Evolutionary conservation across 2,329 filamentous ascomycete species (phyloP), one percentile per base, ranked within the genome.

Genomic region (Pseudopithomyces maydicus): DNA sequence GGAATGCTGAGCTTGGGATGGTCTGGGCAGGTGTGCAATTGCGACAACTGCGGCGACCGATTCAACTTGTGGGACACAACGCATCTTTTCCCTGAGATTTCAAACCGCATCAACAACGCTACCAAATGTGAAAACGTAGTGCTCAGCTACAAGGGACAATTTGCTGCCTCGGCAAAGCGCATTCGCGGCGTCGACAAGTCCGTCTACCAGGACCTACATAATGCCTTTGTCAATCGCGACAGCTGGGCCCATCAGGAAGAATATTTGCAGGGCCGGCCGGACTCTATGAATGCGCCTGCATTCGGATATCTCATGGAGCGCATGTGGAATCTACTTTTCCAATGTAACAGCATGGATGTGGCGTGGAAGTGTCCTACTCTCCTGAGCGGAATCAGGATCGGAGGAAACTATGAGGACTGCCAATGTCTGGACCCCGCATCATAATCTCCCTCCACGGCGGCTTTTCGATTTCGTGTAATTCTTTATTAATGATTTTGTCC

Each of bases 141-240:
- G 0, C 65, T 81, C 6, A 77, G 76, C 1, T 79, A 79, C 58
- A 77, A 78, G 36, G 81, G 80, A 6, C 78, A 80, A 54, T 82
- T 83, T 65, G 67, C 81, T 43, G 77, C 74, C 1, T 80, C 78
- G 2, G 76, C 77, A 1, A 68, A 66, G 6, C 70, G 81, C 0
- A 77, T 82, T 5, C 65, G 77, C 0, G 76, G 66, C 1, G 65
- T 70, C 8, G 58, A 62, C 15, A 73, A 65, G 43, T 49, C 54
- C 1, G 55, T 76, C 11, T 79, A 76, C 54, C 59, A 74, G 47
- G 63, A 69, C 12, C 55, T 78, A 19, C 58, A 49, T 22, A 41
- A 65, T 3, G 62, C 61, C 0, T 61, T 68, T 36, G 57, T 64
- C 5, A 53, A 67, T 15, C 29, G 52, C 20, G 52, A 61, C n/a